phyloP scores from a whole-genome alignment of 495 filamentous ascomycete genomes.

The Podospora anserina region DNA sequence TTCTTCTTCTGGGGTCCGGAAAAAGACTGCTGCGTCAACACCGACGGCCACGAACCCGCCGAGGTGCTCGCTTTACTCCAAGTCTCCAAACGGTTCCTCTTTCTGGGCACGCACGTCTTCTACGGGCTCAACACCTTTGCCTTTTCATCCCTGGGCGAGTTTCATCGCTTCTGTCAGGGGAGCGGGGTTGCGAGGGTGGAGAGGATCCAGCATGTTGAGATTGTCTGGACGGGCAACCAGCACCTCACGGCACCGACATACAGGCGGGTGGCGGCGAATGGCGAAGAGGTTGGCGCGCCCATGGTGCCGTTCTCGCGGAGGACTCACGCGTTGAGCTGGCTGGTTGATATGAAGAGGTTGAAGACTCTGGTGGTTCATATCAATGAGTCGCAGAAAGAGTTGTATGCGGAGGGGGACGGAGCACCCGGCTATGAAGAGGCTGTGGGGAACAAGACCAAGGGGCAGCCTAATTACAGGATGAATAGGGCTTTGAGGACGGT shows the following conservation, averaged over 20 bases:
- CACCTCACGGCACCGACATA: slow-evolving; percentile 16
- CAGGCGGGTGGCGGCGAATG: not conserved
- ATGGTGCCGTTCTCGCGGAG: slow-evolving; percentile 25
- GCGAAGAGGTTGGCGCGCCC: not conserved
- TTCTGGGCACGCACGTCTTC: slow-evolving; percentile 37
- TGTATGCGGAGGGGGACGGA: slow-evolving; percentile 34
- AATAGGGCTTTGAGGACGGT: slow-evolving; percentile 32
- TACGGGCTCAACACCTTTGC: slow-evolving; percentile 46
- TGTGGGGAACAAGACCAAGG: slow-evolving; percentile 27
- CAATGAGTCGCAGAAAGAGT: slow-evolving; percentile 23
- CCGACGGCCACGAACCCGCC: slow-evolving; percentile 24
- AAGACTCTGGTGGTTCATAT: slow-evolving; percentile 37
- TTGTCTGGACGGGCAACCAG: slow-evolving; percentile 32
- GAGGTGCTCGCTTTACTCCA: slow-evolving; percentile 27
- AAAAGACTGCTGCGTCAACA: slow-evolving; percentile 24
- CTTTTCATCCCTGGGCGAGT: slow-evolving; percentile 45
- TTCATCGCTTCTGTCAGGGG: slow-evolving; percentile 37
- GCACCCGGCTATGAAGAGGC: not conserved
- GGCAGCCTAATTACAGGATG: slow-evolving; percentile 35
- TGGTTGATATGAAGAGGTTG: slow-evolving; percentile 32
- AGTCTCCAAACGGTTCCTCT: slow-evolving; percentile 36
- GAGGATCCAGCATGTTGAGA: slow-evolving; percentile 38
- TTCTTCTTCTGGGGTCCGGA: slow-evolving; percentile 34
- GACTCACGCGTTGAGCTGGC: slow-evolving; percentile 26
- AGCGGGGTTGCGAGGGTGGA: slow-evolving; percentile 32